A percentile compares a stretch with the other conserved stretches of the same genome.
phyloP scores from a whole-genome alignment of 805 yeast genomes.

The Yamadazyma philogaea region DNA sequence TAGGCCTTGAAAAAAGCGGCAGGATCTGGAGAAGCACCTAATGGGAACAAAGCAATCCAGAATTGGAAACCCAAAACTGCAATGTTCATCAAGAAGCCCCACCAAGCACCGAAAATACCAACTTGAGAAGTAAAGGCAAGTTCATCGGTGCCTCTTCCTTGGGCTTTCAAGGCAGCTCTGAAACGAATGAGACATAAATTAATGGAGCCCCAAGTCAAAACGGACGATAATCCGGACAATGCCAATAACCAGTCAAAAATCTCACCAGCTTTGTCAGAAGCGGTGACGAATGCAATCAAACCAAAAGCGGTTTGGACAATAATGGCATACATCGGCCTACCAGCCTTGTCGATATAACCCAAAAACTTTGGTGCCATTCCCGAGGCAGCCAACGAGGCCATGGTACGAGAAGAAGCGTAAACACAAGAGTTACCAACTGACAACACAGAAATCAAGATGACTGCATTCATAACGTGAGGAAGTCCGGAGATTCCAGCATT shows the following conservation, averaged over 20 bases:
- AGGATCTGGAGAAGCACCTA: constrained; percentile 46
- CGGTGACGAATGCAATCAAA: constrained; percentile 43
- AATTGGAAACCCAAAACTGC: constrained; percentile 72
- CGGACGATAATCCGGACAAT: constrained; percentile 45
- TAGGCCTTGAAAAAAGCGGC: constrained; percentile 61
- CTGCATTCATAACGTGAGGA: constrained; percentile 40
- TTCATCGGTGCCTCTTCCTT: constrained; percentile 69
- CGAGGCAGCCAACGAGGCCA: constrained; percentile 44
- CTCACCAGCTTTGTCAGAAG: constrained; percentile 36
- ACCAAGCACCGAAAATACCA: constrained; percentile 66
- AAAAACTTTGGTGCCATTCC: constrained; percentile 44
- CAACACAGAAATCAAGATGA: constrained; percentile 37
- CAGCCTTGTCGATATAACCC: constrained; percentile 47
- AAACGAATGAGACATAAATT: constrained; percentile 43
- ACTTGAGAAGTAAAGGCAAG: constrained; percentile 62
- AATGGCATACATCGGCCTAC: constrained; percentile 49
- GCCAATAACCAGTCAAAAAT: constrained; percentile 50
- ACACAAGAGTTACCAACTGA: constrained; percentile 45
- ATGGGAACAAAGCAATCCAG: constrained; percentile 78
- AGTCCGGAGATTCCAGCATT: constrained; percentile 36
- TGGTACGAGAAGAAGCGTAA: constrained; percentile 39
- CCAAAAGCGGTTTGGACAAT: constrained; percentile 39
- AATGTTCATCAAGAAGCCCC: constrained; percentile 56
- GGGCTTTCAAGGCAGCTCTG: constrained; percentile 58
- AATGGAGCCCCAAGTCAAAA: constrained; percentile 51